These are phyloP conservation scores for Chrysoporthe cubensis DNA, from an alignment of 2,329 filamentous ascomycete genomes.

Conservation along the genomic window DNA sequence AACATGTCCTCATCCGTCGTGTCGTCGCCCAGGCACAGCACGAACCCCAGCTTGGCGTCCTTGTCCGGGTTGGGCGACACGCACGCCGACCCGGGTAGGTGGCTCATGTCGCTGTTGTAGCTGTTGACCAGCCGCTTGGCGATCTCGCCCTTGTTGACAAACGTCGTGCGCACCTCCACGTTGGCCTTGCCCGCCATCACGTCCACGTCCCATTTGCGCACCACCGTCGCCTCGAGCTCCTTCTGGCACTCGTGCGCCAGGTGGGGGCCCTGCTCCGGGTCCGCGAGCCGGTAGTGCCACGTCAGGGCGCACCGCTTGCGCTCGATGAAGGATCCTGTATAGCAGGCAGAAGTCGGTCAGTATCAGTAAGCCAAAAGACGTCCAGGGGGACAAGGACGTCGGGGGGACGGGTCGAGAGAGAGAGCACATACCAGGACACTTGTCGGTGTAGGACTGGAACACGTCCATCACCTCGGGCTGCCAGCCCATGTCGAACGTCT, in stretches of 20 bases:
- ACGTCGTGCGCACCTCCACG: slow-evolving; percentile 92
- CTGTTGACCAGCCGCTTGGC: slow-evolving; percentile 78
- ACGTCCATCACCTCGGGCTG: slow-evolving; percentile 81
- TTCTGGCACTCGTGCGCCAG: slow-evolving; percentile 82
- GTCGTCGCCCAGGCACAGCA: slow-evolving; percentile 91
- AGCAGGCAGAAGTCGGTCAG: background rate
- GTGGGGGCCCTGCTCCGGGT: slow-evolving; percentile 81
- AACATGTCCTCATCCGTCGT: slow-evolving; percentile 99
- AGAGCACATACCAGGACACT: slow-evolving; percentile 69
- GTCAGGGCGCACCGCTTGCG: slow-evolving; percentile 92
- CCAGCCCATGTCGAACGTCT: slow-evolving; percentile 89
- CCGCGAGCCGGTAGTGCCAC: slow-evolving; percentile 94
- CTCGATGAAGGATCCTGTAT: slow-evolving; percentile 83
- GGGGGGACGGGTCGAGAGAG: too few relatives aligned
- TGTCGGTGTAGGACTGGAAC: slow-evolving; percentile 88
- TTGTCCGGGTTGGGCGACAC: slow-evolving; percentile 38
- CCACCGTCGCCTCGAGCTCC: slow-evolving; percentile 77
- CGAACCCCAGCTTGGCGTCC: slow-evolving; percentile 71
- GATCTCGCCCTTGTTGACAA: slow-evolving; percentile 98
- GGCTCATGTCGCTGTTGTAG: slow-evolving; percentile 58
- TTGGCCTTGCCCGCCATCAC: slow-evolving; percentile 98
- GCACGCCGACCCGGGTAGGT: slow-evolving; percentile 36
- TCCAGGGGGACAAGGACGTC: too few relatives aligned
- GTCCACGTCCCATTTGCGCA: slow-evolving; percentile 84
- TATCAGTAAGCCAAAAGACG: too few relatives aligned